Base-by-base conservation (phyloP, 768 basidiomycete species). In the Rhodotorula taiwanensis region DNA sequence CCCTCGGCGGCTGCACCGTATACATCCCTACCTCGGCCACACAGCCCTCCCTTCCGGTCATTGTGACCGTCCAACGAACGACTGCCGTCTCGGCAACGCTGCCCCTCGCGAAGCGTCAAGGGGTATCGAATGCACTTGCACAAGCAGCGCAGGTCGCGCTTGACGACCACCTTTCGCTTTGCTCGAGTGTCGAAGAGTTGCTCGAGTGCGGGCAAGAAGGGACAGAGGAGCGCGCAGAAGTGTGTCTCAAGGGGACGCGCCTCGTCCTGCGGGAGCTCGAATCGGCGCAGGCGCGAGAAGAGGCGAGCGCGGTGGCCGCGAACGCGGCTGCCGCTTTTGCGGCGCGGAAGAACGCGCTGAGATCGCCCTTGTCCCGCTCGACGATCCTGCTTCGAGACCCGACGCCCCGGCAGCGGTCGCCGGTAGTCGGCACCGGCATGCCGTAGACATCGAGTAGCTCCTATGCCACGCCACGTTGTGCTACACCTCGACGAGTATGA, bases 1-100 rank as follows among this genome's bases (percentile, higher is more conserved):
- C 60, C 2, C 31, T 50, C 33, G 65, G 60, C 23, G 65, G 65
- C 16, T 61, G 60, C 65, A 66, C 65, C 10, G 18, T 66, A 47
- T 27, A 45, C 45, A 61, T 66, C 60, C 42, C 60, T 0, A 8
- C 28, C 30, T 47, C 50, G 4, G 58, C 64, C 0, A 57, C 58
- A 0, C 23, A 49, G 9, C 60, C 52, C 16, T n/a, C 21, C 39
- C 53, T 61, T 16, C 61, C 61, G 34, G 55, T 57, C 50, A 28
- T 52, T 34, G 23, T 52, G 41, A 52, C 43, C 27, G 45, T 57
- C 55, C 18, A 31, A 8, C 45, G 55, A 30, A 25, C 61, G 23
- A 41, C 42, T 30, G 23, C 21, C 55, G 61, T 44, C 50, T 44
- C 60, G 34, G 16, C 60, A 4, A 7, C 42, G 13, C 55, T 45